Percentiles rank a stretch among this genome's conserved stretches.
These are phyloP conservation scores for Lachnellula hyalina DNA, from an alignment of 2,329 filamentous ascomycete species.

Conservation along the genomic window DNA sequence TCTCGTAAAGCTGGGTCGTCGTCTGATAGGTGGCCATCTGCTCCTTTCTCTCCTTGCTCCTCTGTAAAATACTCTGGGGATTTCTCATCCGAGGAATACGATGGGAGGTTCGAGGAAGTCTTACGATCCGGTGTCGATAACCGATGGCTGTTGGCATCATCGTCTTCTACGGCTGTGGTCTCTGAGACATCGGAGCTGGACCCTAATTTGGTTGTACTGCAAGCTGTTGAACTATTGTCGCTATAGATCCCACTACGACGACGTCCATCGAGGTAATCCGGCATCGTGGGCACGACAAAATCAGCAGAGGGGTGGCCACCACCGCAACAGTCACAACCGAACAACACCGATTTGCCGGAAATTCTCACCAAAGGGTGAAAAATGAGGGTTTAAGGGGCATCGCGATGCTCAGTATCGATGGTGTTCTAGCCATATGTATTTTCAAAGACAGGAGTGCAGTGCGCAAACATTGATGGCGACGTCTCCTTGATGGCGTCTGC, in stretches of 20 bases:
- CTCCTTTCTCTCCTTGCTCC: background rate
- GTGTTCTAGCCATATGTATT: constrained; percentile 4
- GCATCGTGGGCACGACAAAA: background rate
- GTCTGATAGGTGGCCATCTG: constrained; percentile 26
- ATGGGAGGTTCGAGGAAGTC: background rate
- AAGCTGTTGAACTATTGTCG: constrained; percentile 1
- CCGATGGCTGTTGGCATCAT: constrained; percentile 2
- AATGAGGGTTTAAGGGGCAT: background rate
- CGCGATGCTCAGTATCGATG: background rate
- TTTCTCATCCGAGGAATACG: constrained; percentile 1
- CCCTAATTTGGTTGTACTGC: background rate
- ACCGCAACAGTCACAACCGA: background rate
- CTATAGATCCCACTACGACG: background rate
- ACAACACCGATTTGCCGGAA: background rate
- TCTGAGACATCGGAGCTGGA: constrained; percentile 2
- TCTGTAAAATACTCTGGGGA: background rate
- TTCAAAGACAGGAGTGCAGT: background rate
- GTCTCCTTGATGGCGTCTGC: constrained; percentile 9
- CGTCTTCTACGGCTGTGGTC: background rate
- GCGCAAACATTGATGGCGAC: background rate
- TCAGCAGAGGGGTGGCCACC: background rate
- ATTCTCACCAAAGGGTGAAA: background rate
- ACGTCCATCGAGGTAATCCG: background rate
- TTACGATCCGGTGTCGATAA: constrained; percentile 2
- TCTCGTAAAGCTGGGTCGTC: constrained; percentile 48